Evolutionary conservation across 441 rosid species (phyloP).

Genomic region (Corymbia citriodora): DNA sequence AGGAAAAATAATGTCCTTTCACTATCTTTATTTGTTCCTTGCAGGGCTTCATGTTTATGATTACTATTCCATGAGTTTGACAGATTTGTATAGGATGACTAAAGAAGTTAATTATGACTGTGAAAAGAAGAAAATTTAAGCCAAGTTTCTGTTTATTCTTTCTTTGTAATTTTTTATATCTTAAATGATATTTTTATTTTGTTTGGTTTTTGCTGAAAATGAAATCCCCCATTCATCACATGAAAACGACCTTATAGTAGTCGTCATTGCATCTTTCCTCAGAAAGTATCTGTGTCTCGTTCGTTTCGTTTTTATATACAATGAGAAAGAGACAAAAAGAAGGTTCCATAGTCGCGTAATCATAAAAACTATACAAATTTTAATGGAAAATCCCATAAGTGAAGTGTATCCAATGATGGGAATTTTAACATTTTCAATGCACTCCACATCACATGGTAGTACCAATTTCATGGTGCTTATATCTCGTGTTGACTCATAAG

Average conservation of each 20-base stretch:
- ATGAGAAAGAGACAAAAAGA: background rate
- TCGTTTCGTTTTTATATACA: background rate
- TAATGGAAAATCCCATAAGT: background rate
- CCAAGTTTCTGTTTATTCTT: background rate
- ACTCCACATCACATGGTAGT: background rate
- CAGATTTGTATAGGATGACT: background rate
- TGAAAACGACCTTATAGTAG: background rate
- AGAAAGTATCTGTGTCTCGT: background rate
- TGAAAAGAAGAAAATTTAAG: background rate
- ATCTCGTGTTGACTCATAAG: background rate
- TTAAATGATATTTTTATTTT: background rate
- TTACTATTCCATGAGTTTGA: background rate
- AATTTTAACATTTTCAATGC: background rate
- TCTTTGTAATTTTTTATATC: background rate
- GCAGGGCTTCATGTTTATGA: background rate
- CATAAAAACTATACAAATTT: background rate
- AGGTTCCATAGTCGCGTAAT: background rate
- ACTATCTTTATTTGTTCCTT: background rate
- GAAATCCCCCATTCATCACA: background rate
- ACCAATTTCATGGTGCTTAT: background rate
- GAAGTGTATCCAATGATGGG: background rate
- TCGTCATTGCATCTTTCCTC: background rate
- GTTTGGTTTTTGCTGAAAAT: background rate
- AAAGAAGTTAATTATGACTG: background rate
- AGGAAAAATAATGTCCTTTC: background rate